Evolutionary conservation across 768 basidiomycete species (phyloP).

Genomic region (Amanita molliuscula): DNA sequence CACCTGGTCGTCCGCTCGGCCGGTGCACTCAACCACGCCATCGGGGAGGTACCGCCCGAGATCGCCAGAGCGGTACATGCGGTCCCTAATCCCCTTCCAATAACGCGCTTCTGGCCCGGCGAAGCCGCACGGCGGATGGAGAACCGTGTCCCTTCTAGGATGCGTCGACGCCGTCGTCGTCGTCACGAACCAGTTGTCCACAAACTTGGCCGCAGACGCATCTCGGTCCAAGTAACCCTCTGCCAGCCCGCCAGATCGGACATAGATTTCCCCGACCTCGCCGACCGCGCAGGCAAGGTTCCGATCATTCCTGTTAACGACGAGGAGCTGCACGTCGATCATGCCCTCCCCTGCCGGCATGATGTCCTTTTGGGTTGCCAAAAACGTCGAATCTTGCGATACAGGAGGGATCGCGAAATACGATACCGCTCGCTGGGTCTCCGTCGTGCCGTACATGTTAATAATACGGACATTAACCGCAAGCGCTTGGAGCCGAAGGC

Average conservation of each 20-base stretch:
- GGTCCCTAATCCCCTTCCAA: slow-evolving; percentile 93
- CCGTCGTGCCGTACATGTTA: slow-evolving; percentile 99
- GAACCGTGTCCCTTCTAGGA: slow-evolving; percentile 61
- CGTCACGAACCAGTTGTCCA: slow-evolving; percentile 82
- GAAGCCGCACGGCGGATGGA: slow-evolving; percentile 42
- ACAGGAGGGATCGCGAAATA: slow-evolving; percentile 91
- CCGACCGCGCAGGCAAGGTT: slow-evolving; percentile 85
- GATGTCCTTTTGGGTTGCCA: slow-evolving; percentile 91
- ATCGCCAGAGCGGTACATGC: slow-evolving; percentile 98
- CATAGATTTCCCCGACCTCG: slow-evolving; percentile 98
- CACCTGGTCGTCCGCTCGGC: slow-evolving; percentile 96
- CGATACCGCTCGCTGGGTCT: slow-evolving; percentile 97
- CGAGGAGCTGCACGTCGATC: slow-evolving; percentile 94
- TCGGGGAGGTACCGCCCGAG: slow-evolving; percentile 88
- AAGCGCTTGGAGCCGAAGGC: slow-evolving; percentile 84
- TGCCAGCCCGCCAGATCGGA: slow-evolving; percentile 89
- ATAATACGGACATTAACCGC: slow-evolving; percentile 90
- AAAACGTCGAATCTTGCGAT: slow-evolving; percentile 76
- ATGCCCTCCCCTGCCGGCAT: slow-evolving; percentile 97
- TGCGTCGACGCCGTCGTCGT: slow-evolving; percentile 15
- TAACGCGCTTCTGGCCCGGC: slow-evolving; percentile 66
- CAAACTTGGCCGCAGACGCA: slow-evolving; percentile 86
- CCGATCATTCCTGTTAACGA: slow-evolving; percentile 85
- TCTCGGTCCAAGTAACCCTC: slow-evolving; percentile 87
- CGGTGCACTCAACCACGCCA: slow-evolving; percentile 93